Evolutionary conservation across 352 stramenopile genomes (phyloP), one percentile per base, ranked within the genome.

Genomic region (Phytophthora cactorum): DNA sequence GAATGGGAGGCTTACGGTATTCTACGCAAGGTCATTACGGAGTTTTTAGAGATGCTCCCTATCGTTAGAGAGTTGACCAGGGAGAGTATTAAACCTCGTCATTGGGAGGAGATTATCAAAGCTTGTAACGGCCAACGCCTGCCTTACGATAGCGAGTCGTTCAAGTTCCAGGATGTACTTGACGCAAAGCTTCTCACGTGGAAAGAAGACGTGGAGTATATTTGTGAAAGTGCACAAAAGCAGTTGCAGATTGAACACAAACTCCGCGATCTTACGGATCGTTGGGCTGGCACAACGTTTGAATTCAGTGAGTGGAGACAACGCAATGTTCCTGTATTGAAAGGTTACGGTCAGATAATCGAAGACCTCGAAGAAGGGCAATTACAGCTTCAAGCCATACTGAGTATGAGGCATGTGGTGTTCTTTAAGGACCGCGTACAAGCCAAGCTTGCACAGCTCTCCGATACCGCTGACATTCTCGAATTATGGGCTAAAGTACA

Each of bases 401-500:
- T 97, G 31, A 93, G 84, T 46, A 92, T 97, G 83, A 71, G 91
- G 31, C 91, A 98, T 60, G 90, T 97, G 3, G 74, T 87, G n/a
- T 95, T 86, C 45, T 98, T 97, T 66, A 87, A 89, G 51, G 89
- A 97, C 22, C 74, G 75, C 3, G 87, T 97, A 3, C 83, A 94
- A 63, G 25, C 55, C 14, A 93, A 96, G 41, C 72, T 97, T 1
- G 89, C 81, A 1, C 77, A 95, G 31, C 80, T 98, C 7, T 96
- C 84, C 15, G 92, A 98, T 52, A 97, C 91, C 8, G 80, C 88
- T 5, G 92, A 98, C 49, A 90, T 92, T 0, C 74, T 98, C 0
- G 90, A 97, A 68, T 70, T 96, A 22, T 97, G 91, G 91, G 75
- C 96, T 38, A 97, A 97, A 54, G 92, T 98, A 2, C 92, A 98